Evolutionary conservation across 1,284 basidiomycete species (phyloP), one percentile per base, ranked within the genome.

Genomic region (Ustilago curta): DNA sequence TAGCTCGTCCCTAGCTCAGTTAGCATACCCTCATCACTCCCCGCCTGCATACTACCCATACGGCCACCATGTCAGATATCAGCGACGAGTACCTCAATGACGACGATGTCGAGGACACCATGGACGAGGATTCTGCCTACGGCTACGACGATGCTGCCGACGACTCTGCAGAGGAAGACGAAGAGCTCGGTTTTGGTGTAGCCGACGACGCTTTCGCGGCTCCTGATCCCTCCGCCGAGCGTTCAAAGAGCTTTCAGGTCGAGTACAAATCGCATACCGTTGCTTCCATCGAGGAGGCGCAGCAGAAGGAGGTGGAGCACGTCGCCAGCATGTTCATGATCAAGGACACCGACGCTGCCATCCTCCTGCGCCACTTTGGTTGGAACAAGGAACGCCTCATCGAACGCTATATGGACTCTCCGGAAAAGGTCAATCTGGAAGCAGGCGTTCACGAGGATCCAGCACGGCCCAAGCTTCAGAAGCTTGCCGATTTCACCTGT

Each of bases 381-480:
- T 99, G 96, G 96, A 98, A 99, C 88, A 93, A 93, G 83, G 96
- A 99, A 86, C 91, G 91, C 65, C 89, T 98, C n/a, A 83, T 87
- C 66, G 86, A 87, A 56, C 78, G 69, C 31, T 84, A 83, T 72
- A 84, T 84, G 83, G 83, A 84, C 29, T 56, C 64, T 11, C 69
- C 80, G 9, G 83, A 82, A 16, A 56, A 75, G 49, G 78, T 83
- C 51, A 78, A 76, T 19, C 59, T 77, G 44, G 81, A 82, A 57
- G 83, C 82, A 16, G 83, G 83, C 9, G 73, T 84, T 3, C 64
- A 57, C 50, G 79, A 83, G 23, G 77, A 78, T 39, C 66, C 76
- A n/a, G 21, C 69, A 18, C 70, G 69, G 11, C 72, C 80, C n/a
- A 71, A 65, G 58, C 62, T 82, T 6, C 63, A 69, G 21, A 51